phyloP scores from a whole-genome alignment of 2,329 filamentous ascomycete genomes.

The Colletotrichum limetticola region DNA sequence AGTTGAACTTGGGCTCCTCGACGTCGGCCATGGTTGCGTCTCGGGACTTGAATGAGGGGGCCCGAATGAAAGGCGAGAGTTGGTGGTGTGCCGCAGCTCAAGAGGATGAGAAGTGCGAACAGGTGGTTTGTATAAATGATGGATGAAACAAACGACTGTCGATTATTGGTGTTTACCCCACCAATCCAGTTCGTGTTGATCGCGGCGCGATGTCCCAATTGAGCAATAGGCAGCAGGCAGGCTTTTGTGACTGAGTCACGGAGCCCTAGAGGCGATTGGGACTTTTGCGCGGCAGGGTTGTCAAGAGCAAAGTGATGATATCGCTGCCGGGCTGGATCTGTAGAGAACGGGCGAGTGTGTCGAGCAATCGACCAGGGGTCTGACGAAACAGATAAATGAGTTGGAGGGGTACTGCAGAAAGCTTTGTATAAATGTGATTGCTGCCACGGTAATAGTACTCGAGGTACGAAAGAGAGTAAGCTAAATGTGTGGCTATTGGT shows the following conservation, averaged over 20 bases:
- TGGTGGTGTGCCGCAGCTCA: not conserved
- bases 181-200: conserved; percentile 15
- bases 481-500: not conserved
- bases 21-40: conserved; percentile 63
- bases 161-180: not conserved
- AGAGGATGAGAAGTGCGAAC: not conserved
- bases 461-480: not conserved
- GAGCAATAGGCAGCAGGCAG: conserved; percentile 30
- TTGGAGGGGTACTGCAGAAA: not conserved
- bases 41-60: not conserved
- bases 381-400: not conserved
- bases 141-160: conserved; percentile 1
- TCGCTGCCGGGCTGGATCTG: not conserved
- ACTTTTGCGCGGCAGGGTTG: conserved; percentile 6
- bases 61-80: not conserved
- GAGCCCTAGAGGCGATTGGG: conserved; percentile 2
- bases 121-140: conserved; percentile 23
- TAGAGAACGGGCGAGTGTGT: not conserved
- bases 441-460: not conserved
- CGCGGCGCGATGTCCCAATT: conserved; percentile 14
- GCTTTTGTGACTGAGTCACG: conserved; percentile 19
- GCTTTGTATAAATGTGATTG: not conserved
- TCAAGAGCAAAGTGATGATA: not conserved
- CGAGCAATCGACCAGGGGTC: not conserved
- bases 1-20: conserved; percentile 70